phyloP scores from a whole-genome alignment of 108 stramenopile genomes.

The Parietichytrium sp. region DNA sequence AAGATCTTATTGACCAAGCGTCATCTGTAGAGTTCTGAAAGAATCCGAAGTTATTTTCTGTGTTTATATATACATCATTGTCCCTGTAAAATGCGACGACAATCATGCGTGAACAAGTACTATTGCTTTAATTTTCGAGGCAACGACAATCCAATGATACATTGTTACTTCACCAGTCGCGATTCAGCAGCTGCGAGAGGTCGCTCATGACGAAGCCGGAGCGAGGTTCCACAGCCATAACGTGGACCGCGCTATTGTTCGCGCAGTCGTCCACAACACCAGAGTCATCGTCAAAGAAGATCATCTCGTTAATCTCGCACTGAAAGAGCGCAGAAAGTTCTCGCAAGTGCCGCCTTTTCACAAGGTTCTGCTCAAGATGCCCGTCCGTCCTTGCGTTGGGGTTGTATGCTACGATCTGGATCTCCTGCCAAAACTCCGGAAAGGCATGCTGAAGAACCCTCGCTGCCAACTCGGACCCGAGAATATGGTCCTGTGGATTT shows the following conservation, averaged over 20 bases:
- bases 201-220: not conserved
- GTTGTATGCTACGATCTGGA: not conserved
- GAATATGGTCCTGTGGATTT: not conserved
- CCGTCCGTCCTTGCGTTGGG: not conserved
- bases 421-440: not conserved
- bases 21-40: too few species aligned
- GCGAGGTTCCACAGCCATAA: not conserved
- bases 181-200: not conserved
- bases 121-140: too few species aligned
- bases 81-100: too few species aligned
- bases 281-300: not conserved
- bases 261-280: not conserved
- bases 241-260: not conserved
- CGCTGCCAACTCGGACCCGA: not conserved
- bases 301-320: not conserved
- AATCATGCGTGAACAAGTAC: too few species aligned
- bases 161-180: too few species aligned
- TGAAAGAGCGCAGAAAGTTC: not conserved
- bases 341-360: conserved; percentile 11
- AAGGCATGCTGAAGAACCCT: not conserved
- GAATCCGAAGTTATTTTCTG: too few species aligned
- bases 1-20: too few species aligned
- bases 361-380: not conserved
- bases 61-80: too few species aligned
- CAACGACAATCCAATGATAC: too few species aligned